Evolutionary conservation across 345 rosid genomes (phyloP), one percentile per base, ranked within the genome.

Genomic region (Pistacia integerrima): DNA sequence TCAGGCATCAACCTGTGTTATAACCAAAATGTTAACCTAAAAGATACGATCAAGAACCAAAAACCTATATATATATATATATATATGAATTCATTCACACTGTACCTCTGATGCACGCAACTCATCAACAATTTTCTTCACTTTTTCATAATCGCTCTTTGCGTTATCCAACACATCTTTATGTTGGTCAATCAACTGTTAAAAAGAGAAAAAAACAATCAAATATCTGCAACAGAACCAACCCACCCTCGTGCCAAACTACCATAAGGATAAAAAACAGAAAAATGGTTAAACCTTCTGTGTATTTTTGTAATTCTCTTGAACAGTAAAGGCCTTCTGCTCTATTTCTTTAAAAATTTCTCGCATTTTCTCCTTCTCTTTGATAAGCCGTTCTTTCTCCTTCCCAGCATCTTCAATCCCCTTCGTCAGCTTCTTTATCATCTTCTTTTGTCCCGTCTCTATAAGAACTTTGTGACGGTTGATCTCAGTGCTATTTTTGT

Each of bases 401-500:
- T 85, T 88, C 83, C 85, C 85, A 20, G 84, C 90, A 51, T 96
- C 99, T 79, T 90, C 98, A 76, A 93, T 83, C 69, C 89, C 97
- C 86, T 93, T 96, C 16, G 91, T 86, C 82, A 93, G 78, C 78
- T 96, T 94, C 88, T 93, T 93, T 57, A 91, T 87, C 92, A 90
- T 88, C 89, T 93, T 88, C 89, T 93, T 92, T 81, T 90, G 85
- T 78, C 89, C 84, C 64, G 97, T 89, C 89, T 93, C 97, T 77
- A 90, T 92, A 84, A 90, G 97, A 78, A 92, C 98, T 83, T 90
- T 92, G 86, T 83, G 90, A 62, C 97, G 89, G 78, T 92, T 96
- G 82, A 96, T 92, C 81, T 92, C 99, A 28, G 98, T 90, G 84
- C 84, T 86, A 72, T 74, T 86, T 80, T 89, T 91, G 87, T 91